Base-by-base conservation (phyloP, 495 filamentous ascomycete genomes). In the Barbatosphaeria neglecta region DNA sequence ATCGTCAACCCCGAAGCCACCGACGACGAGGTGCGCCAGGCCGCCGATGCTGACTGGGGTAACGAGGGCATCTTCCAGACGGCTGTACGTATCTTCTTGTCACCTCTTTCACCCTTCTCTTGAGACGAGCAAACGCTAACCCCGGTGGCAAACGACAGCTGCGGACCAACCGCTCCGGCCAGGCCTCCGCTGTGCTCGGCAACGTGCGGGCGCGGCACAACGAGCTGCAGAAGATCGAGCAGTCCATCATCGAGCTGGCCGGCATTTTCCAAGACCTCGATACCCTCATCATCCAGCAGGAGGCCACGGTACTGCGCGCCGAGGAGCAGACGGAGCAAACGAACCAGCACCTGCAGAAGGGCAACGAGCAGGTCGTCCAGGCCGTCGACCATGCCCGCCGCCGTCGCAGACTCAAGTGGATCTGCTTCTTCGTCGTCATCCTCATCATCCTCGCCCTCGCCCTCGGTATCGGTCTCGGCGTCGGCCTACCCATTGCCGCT, bases 31-130 rank as follows among this genome's bases (percentile, higher is more conserved):
- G 75, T 85, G 40, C 64, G 67, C 15, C 66, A 81, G 56, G 82
- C 83, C 3, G 61, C 69, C n/a, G 68, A 82, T 51, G 71, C 77
- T 28, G 76, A 86, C 60, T 84, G 80, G 75, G 80, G 79, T 18
- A 72, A 84, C 47, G 83, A 86, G 59, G 82, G 83, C 51, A 78
- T 87, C 47, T 87, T 87, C 68, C 81, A 84, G 63, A 78, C 75
- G 35, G 83, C 83, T 40, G 83, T 86, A 74, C 46, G 78, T 68
- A 39, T 46, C 49, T 25, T 41, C 24, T 33, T 13, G 41, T 24
- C 37, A 35, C 51, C 51, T 28, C 37, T 13, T 43, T 24, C 37
- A 35, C 51, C 51, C 15, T 22, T 10, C 41, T n/a, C n/a, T n/a
- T n/a, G n/a, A n/a, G n/a, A n/a, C n/a, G n/a, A n/a, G n/a, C n/a